Percentiles rank a stretch among this genome's conserved stretches.
Evolutionary conservation across 768 basidiomycete genomes (phyloP).

Genomic region (Pleurotus salmoneostramineus): DNA sequence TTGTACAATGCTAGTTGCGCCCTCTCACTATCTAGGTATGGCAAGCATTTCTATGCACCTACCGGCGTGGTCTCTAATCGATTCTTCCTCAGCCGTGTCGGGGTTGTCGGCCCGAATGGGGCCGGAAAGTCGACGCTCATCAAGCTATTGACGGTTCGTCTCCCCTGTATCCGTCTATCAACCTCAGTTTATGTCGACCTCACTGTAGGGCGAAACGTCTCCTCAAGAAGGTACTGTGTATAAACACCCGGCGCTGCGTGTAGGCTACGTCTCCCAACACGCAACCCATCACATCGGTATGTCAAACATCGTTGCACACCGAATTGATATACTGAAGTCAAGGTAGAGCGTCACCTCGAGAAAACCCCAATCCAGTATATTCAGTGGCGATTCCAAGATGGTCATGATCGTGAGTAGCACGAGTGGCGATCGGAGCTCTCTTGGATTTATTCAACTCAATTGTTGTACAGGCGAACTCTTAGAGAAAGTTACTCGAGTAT

Average conservation of each 20-base stretch:
- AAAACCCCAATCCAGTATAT: slow-evolving; percentile 97
- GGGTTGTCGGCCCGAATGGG: slow-evolving; percentile 89
- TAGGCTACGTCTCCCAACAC: slow-evolving; percentile 97
- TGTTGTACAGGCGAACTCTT: slow-evolving; percentile 67
- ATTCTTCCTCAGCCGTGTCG: slow-evolving; percentile 63
- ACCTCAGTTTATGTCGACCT: slow-evolving; percentile 7
- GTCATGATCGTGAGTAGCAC: slow-evolving; percentile 81
- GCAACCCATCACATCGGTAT: slow-evolving; percentile 93
- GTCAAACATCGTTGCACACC: slow-evolving; percentile 8
- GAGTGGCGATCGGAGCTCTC: slow-evolving; percentile 2
- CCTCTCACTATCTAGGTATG: slow-evolving; percentile 84
- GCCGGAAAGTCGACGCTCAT: slow-evolving; percentile 96
- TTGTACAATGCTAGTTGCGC: slow-evolving; percentile 88
- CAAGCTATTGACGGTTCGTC: slow-evolving; percentile 81
- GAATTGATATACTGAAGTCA: slow-evolving; percentile 10
- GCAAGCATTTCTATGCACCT: slow-evolving; percentile 16
- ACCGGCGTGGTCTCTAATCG: neutral
- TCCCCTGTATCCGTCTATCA: slow-evolving; percentile 2
- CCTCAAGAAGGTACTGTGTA: slow-evolving; percentile 91
- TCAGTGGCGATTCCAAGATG: slow-evolving; percentile 99
- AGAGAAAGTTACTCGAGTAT: slow-evolving; percentile 86
- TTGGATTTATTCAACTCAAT: neutral
- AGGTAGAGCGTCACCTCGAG: slow-evolving; percentile 82
- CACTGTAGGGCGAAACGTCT: slow-evolving; percentile 74
- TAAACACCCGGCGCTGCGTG: slow-evolving; percentile 90